Evolutionary conservation across 495 filamentous ascomycete genomes (phyloP), one percentile per base, ranked within the genome.

Genomic region (Neurospora sp.): DNA sequence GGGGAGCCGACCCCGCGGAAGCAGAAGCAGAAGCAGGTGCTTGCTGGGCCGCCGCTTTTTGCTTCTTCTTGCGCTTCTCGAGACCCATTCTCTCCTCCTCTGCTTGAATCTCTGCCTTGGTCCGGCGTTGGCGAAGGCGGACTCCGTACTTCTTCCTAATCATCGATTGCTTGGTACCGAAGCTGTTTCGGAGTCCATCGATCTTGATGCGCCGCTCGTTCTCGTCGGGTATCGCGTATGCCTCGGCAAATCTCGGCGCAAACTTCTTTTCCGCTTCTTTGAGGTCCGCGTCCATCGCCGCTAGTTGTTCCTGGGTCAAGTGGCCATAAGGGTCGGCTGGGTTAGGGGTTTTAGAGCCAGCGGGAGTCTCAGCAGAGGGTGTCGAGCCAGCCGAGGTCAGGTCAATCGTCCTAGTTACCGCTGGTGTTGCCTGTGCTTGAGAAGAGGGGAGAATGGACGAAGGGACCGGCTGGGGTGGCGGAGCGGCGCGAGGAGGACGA

Each of bases 101-200:
- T 8, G 80, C 78, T 11, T 77, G 70, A n/a, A 85, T 85, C 69
- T 84, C 82, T 1, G 80, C 81, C 74, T 79, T 83, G 2, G 82
- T 84, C 1, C 82, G 79, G n/a, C 83, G 74, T 31, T 84, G 80
- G 8, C 84, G 80, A n/a, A 86, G 79, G 8, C 82, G 79, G 3
- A 87, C 82, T 27, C 83, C 84, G 53, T 83, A 87, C 61, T 84
- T 86, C 74, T 84, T 84, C 7, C 84, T 79, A 31, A 85, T 83
- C 74, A 82, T 84, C 44, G 83, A 84, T 61, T 86, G 83, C 71
- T 85, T 86, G 3, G 84, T 86, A 20, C 82, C 83, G 66, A 84
- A 85, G 37, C 80, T 80, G 44, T 84, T 85, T 11, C 83, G 81
- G 1, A 87, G 74, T 16, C 82, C 82, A 2, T 84, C 84, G 5